Evolutionary conservation across 2,329 filamentous ascomycete genomes (phyloP).

Genomic region (Claviceps arundinis): DNA sequence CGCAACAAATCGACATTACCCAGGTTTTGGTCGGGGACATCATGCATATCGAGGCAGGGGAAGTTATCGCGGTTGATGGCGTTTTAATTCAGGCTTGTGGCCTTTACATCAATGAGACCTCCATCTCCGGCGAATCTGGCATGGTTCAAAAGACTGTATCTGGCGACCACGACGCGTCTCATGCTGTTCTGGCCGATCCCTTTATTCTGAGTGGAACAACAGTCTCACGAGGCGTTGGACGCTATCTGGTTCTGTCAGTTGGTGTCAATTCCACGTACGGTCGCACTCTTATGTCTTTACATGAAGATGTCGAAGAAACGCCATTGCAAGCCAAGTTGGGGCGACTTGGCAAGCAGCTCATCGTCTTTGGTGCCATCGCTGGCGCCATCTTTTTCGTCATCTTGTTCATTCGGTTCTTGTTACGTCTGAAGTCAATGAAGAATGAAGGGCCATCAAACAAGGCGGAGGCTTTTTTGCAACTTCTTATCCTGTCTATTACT

Average conservation of each 20-base stretch:
- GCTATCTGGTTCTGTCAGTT: constrained; percentile 61
- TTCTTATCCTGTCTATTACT: constrained; percentile 45
- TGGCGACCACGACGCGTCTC: constrained; percentile 45
- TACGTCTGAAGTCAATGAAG: constrained; percentile 14
- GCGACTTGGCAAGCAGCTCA: constrained; percentile 62
- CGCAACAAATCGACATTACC: constrained; percentile 54
- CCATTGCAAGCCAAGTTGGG: constrained; percentile 69
- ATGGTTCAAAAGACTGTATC: constrained; percentile 49
- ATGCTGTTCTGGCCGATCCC: constrained; percentile 47
- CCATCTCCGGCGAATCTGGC: constrained; percentile 64
- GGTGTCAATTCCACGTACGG: constrained; percentile 64
- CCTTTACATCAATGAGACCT: constrained; percentile 58
- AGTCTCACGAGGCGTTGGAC: constrained; percentile 62
- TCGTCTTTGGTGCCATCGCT: constrained; percentile 26
- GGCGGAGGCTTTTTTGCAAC: constrained; percentile 43
- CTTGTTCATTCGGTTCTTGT: constrained; percentile 27
- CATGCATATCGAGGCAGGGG: constrained; percentile 59
- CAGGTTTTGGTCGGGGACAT: constrained; percentile 64
- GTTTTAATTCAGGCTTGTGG: constrained; percentile 44
- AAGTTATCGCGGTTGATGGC: constrained; percentile 58
- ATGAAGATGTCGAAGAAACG: constrained; percentile 64
- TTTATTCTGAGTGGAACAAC: constrained; percentile 74
- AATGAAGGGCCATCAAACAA: constrained; percentile 33
- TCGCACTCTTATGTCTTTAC: constrained; percentile 65
- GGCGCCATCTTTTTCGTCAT: constrained; percentile 29